Base-by-base conservation (phyloP, 768 basidiomycete genomes). In the Serendipita sp. region DNA sequence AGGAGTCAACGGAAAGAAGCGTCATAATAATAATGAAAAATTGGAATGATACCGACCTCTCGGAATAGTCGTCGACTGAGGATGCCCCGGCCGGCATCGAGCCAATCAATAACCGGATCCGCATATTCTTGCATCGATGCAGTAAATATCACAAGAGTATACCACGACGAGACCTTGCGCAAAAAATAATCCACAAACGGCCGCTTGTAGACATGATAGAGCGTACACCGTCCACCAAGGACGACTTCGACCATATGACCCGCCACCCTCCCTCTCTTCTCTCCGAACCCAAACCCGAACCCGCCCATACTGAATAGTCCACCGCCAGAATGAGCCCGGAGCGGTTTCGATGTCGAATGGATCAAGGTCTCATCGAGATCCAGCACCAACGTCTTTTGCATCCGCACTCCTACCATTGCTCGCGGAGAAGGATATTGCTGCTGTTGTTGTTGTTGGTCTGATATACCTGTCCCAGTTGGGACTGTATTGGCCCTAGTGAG, bases 121-220 rank as follows among this genome's bases (percentile, higher is more conserved):
- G 96, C 96, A 73, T 99, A 99, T 75, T 99, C 96, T 71, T 93
- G 89, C 90, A 99, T 91, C 7, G 95, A 97, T 4, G 96, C 96
- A 36, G 96, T 99, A 76, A 95, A 99, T 68, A 99, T 92, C 63
- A 99, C 93, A 66, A 99, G 82, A 1, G 94, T 98, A 76, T 99
- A 99, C 96, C 96, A 99, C 30, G 86, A 80, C 35, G 96, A 94
- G 45, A 97, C 95, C 79, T 91, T 93, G 68, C 89, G 81, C 68
- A 94, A 78, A 71, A 94, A 94, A 71, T 89, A 95, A 74, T 99
- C 95, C 44, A 91, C 95, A 78, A 92, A 96, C 2, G 95, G 95
- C 66, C 95, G 82, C 75, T 99, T 99, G 77, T 98, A 97, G 54
- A 99, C 95, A 74, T 97, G 95, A 73, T 99, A 99, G 63, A 93